phyloP scores from a whole-genome alignment of 2,329 filamentous ascomycete genomes.

The Diplodia corticola region DNA sequence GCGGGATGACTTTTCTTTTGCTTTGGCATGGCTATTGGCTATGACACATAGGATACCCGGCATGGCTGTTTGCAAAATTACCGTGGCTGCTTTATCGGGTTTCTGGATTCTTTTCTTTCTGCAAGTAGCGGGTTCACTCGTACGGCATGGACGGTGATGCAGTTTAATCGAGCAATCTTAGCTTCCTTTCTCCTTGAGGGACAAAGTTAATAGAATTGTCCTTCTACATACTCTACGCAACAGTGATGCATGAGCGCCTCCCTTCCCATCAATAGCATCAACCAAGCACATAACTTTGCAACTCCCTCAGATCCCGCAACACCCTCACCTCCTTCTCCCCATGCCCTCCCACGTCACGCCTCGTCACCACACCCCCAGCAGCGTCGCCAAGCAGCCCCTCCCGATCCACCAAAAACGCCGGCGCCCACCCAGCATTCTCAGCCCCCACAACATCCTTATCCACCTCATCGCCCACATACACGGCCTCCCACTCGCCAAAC shows the following conservation, averaged over 20 bases:
- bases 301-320: slow-evolving; percentile 13
- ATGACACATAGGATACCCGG: not conserved
- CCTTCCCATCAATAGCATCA: not conserved
- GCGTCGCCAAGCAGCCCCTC: slow-evolving; percentile 23
- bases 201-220: not conserved
- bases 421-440: slow-evolving; percentile 49
- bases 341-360: not conserved
- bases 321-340: slow-evolving; percentile 2
- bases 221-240: not conserved
- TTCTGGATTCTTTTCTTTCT: not conserved
- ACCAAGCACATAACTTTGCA: slow-evolving; percentile 1
- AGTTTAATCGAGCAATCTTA: not conserved
- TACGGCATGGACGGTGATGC: not conserved
- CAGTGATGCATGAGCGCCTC: not conserved
- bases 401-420: slow-evolving; percentile 44
- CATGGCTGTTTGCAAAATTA: slow-evolving; percentile 4
- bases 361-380: not conserved
- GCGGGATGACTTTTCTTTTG: not conserved
- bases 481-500: slow-evolving; percentile 40
- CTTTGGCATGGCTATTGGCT: not conserved
- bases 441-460: slow-evolving; percentile 55
- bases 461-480: slow-evolving; percentile 59
- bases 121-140: not conserved
- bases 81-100: not conserved
- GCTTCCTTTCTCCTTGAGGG: not conserved